These are phyloP conservation scores for Arabidopsis arenosa DNA, from an alignment of 345 rosid species.

Conservation along the genomic window DNA sequence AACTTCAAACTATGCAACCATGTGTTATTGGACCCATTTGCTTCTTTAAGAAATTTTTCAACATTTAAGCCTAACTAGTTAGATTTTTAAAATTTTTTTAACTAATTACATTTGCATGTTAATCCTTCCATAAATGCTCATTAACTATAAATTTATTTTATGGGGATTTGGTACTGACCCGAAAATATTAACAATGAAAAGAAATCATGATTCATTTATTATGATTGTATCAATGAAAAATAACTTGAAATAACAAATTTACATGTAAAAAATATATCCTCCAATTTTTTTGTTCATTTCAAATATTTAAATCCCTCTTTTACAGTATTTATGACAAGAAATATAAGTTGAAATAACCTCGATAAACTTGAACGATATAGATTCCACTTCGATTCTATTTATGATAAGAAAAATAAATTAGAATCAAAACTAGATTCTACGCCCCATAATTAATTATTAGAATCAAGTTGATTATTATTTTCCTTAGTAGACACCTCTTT, in stretches of 20 bases:
- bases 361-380: not conserved
- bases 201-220: constrained; percentile 14
- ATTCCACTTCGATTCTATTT: not conserved
- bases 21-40: constrained; percentile 45
- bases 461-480: not conserved
- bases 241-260: not conserved
- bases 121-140: constrained; percentile 36
- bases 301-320: not conserved
- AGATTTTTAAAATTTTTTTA: not conserved
- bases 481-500: constrained; percentile 14
- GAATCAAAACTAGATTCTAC: constrained; percentile 33
- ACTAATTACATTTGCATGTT: constrained; percentile 17
- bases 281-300: not conserved
- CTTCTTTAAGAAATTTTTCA: constrained; percentile 19
- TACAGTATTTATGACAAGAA: not conserved
- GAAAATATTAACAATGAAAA: constrained; percentile 15
- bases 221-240: not conserved
- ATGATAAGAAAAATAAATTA: constrained; percentile 8
- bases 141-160: constrained; percentile 12
- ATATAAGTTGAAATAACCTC: too few species aligned
- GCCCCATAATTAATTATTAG: not conserved
- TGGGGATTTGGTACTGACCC: constrained; percentile 32
- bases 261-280: not conserved
- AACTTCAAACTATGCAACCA: constrained; percentile 42
- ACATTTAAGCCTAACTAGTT: constrained; percentile 20